Base-by-base conservation (phyloP, 805 yeast genomes). In the Lipomyces lipofer region DNA sequence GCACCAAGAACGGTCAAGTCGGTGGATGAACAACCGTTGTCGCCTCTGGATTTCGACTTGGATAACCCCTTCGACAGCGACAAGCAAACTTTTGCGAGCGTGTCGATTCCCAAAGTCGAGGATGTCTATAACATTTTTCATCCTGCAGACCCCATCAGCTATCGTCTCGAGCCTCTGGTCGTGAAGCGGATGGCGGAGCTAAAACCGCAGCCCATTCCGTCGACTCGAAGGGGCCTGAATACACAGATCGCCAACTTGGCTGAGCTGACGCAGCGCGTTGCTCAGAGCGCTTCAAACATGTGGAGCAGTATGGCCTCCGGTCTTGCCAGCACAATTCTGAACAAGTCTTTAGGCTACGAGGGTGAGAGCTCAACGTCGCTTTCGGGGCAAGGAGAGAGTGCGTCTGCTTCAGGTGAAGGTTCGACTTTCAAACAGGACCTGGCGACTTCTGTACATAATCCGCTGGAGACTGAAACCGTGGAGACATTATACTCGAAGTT, bases 81-180 rank as follows among this genome's bases (percentile, higher is more conserved):
- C 35, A 25, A 32, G 42, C 36, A 25, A 19, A 9, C 43, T 22
- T 19, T 22, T 24, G 22, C 22, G 9, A 48, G 25, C 13, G 43
- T 33, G 7, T 89, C 91, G 1, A 35, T 53, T 7, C 63, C 63
- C 17, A 77, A 76, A 29, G 84, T 86, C 59, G 68, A 72, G 4
- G 81, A 84, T 60, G 69, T 86, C 40, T 94, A 86, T 72, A 92
- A 92, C 66, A 71, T 94, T 4, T 89, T 86, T 72, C 95, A 92
- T 63, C 88, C 92, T 0, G 85, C 95, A 60, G 99, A 92, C 66
- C 96, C 97, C 0, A 84, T 94, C 38, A 91, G 92, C 0, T 89
- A 91, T 64, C 75, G 98, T 51, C 71, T 91, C 54, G 99, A 92
- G 69, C 99, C 99, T 1, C 71, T 92, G 53, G 78, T 91, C 4